Evolutionary conservation across 2,329 filamentous ascomycete species (phyloP).

Genomic region (Pseudogymnoascus sp.): DNA sequence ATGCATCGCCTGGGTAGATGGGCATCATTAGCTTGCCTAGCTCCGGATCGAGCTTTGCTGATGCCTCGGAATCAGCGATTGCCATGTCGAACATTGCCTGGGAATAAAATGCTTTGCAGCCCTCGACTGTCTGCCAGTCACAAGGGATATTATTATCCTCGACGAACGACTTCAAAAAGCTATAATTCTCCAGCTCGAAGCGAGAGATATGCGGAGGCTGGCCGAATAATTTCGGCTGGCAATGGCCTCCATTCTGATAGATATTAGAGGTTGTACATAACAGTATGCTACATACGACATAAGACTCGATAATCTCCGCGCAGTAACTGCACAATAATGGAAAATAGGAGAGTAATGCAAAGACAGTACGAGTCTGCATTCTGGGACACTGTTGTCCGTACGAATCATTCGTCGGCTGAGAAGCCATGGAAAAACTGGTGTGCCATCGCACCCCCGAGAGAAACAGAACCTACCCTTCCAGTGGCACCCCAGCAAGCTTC

Average conservation of each 20-base stretch:
- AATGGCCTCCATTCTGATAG: slow-evolving; percentile 59
- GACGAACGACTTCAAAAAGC: slow-evolving; percentile 50
- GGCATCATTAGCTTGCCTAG: slow-evolving; percentile 39
- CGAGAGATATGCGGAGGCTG: slow-evolving; percentile 50
- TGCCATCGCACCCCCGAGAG: neutral
- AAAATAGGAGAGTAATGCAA: slow-evolving; percentile 1
- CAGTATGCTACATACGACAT: neutral
- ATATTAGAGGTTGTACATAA: neutral
- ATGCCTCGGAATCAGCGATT: slow-evolving; percentile 39
- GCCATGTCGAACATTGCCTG: slow-evolving; percentile 45
- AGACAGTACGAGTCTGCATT: neutral
- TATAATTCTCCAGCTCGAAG: slow-evolving; percentile 65
- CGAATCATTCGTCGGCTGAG: neutral
- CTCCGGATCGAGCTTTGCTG: slow-evolving; percentile 46
- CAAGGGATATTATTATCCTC: slow-evolving; percentile 51
- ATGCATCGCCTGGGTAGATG: slow-evolving; percentile 26
- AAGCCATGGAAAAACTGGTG: neutral
- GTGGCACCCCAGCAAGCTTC: slow-evolving; percentile 80
- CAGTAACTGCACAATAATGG: neutral
- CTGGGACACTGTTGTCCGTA: neutral
- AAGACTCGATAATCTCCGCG: neutral
- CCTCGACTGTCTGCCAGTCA: slow-evolving; percentile 56
- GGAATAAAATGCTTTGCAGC: slow-evolving; percentile 56
- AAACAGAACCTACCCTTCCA: slow-evolving; percentile 51
- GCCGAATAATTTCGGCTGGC: slow-evolving; percentile 61